Conservation (phyloP, 495 filamentous ascomycete species). For the Penicillium desertorum region DNA sequence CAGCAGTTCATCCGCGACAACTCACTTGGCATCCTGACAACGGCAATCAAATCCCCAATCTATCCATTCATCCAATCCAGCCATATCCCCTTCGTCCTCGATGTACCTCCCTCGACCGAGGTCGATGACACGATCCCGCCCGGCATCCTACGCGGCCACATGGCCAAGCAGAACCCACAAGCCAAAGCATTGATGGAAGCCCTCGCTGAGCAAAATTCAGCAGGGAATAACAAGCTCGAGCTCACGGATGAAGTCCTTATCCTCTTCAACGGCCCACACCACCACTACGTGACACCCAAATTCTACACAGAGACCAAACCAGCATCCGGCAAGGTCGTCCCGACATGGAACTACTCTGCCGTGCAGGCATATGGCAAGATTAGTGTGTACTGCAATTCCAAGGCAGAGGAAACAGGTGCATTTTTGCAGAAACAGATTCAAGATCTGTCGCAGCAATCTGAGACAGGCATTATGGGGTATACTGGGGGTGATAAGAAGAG, state of each 20-base stretch:
- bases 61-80: conserved; percentile 51
- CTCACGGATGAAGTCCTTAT: conserved; percentile 34
- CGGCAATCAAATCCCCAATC: conserved; percentile 45
- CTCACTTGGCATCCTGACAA: conserved; percentile 56
- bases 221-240: conserved; percentile 23
- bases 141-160: conserved; percentile 49
- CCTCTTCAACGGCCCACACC: conserved; percentile 48
- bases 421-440: conserved; percentile 41
- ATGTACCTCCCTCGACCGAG: conserved; percentile 29
- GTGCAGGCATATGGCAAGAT: conserved; percentile 52
- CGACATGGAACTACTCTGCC: conserved; percentile 59
- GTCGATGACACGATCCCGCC: conserved; percentile 25
- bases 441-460: conserved; percentile 42
- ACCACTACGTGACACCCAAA: conserved; percentile 58
- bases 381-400: conserved; percentile 44
- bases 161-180: conserved; percentile 57
- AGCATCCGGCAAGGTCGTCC: conserved; percentile 53
- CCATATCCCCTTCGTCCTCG: conserved; percentile 58
- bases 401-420: conserved; percentile 34
- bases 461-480: conserved; percentile 50
- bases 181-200: conserved; percentile 50
- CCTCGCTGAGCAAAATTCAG: conserved; percentile 14
- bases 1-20: conserved; percentile 51
- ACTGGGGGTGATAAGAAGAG: conserved; percentile 31
- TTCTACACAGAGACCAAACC: conserved; percentile 59